Base-by-base conservation (phyloP, 371 early-diverging fungal genomes). In the Circinella umbellata region DNA sequence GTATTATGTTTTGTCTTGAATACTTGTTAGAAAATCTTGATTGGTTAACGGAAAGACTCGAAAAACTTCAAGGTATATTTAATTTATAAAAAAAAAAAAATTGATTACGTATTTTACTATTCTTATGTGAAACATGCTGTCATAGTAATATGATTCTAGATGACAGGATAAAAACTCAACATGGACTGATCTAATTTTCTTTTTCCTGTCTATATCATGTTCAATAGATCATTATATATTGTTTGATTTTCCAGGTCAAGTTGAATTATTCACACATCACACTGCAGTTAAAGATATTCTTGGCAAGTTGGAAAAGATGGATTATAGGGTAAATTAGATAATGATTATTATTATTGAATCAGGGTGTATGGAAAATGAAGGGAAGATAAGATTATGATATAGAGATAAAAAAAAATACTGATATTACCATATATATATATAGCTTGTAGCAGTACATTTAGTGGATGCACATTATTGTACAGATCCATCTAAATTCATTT, bases 161-260 rank as follows among this genome's bases (percentile, higher is more conserved):
- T 42, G 42, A 42, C 6, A 42, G 2, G 9, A 42, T 6, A 42
- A 42, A 6, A 6, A 42, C 11, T 42, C 42, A 42, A 11, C 11
- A 11, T 42, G 11, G 3, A 42, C 42, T 42, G 3, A 42, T 6
- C 9, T 6, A 9, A 42, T 42, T 42, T 42, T 42, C 3, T 51
- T 51, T 51, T 13, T 51, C 8, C 8, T 51, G 1, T 17, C 90
- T 75, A 89, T 90, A 35, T 27, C 27, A 27, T 27, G 27, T 87
- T 71, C 7, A 27, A 34, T 57, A 81, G 96, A 94, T 53, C 88
- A 91, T 57, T 99, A 97, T 80, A 83, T 98, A 54, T 76, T 99
- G 3, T 96, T 99, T 83, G 99, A 99, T 79, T 98, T 94, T 65
- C 99, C 99, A 4, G 99, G 99, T 0, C 99, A 99, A 80, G 97